phyloP scores from a whole-genome alignment of 345 rosid genomes.

The Lepidium aucheri region DNA sequence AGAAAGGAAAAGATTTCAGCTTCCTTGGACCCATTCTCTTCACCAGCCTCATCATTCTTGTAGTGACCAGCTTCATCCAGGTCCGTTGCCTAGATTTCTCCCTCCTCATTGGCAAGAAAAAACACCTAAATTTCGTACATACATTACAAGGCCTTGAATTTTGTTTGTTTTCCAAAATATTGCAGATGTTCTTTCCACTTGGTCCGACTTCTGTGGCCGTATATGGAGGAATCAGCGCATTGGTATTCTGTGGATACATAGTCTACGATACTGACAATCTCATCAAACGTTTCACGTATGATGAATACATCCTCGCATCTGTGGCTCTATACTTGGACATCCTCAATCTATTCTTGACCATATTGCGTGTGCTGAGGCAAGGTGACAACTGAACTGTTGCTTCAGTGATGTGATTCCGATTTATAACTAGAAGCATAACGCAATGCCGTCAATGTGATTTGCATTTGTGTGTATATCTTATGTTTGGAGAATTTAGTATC shows the following conservation, averaged over 20 bases:
- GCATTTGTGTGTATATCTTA: slow-evolving; percentile 19
- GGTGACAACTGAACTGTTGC: slow-evolving; percentile 35
- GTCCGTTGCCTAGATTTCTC: slow-evolving; percentile 25
- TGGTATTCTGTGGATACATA: slow-evolving; percentile 86
- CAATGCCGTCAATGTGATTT: slow-evolving; percentile 3
- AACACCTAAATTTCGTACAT: not conserved
- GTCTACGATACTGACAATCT: slow-evolving; percentile 84
- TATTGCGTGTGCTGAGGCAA: slow-evolving; percentile 67
- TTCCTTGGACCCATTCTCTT: slow-evolving; percentile 83
- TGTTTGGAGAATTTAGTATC: not conserved
- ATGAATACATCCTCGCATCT: slow-evolving; percentile 88
- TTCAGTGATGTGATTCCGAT: not conserved
- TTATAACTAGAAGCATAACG: not conserved
- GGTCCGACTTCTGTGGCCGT: slow-evolving; percentile 72
- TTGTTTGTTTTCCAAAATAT: not conserved
- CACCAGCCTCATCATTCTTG: slow-evolving; percentile 70
- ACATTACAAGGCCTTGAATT: not conserved
- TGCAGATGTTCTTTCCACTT: slow-evolving; percentile 80
- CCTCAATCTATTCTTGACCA: slow-evolving; percentile 81
- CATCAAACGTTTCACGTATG: slow-evolving; percentile 90
- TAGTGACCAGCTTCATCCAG: slow-evolving; percentile 82
- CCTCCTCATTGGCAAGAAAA: not conserved
- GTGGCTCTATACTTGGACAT: slow-evolving; percentile 82
- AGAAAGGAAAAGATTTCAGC: slow-evolving; percentile 93
- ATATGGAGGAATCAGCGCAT: slow-evolving; percentile 73